Evolutionary conservation across 1,284 basidiomycete species (phyloP).

Genomic region (Rhodotorula glutinis): DNA sequence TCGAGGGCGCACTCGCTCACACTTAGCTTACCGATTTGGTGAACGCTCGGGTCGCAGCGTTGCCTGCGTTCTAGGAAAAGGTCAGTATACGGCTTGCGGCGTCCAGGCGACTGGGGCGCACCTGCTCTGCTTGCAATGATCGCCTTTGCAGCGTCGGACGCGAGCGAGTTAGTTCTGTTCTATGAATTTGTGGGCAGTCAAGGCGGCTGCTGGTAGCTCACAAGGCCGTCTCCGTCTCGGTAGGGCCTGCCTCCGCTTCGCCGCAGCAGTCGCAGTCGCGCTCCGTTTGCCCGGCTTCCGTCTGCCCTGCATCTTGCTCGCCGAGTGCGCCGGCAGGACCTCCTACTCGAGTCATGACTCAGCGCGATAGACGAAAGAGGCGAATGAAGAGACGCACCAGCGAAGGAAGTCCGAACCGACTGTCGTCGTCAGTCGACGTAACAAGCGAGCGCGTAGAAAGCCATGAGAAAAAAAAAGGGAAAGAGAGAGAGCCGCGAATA

Average conservation of each 20-base stretch:
- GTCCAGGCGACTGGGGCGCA: background rate
- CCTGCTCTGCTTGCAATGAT: background rate
- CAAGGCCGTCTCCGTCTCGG: background rate
- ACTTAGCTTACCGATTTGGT: background rate
- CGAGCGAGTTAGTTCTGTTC: background rate
- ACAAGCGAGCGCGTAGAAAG: background rate
- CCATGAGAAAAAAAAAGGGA: background rate
- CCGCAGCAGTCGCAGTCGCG: background rate
- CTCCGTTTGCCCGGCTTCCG: background rate
- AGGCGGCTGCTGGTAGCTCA: too few relatives aligned
- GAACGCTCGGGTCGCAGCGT: background rate
- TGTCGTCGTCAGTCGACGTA: background rate
- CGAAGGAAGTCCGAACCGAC: background rate
- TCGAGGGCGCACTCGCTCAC: background rate
- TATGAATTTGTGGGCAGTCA: too few relatives aligned
- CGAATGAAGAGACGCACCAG: background rate
- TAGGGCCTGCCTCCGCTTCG: too few relatives aligned
- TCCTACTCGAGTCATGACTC: background rate
- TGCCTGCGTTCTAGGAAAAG: background rate
- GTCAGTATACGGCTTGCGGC: too few relatives aligned
- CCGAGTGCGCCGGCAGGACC: background rate
- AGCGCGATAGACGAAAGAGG: background rate
- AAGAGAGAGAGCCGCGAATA: background rate
- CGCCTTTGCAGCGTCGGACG: background rate
- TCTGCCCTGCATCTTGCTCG: too few relatives aligned